Evolutionary conservation across 768 basidiomycete species (phyloP).

Genomic region (Steccherinum ochraceum): DNA sequence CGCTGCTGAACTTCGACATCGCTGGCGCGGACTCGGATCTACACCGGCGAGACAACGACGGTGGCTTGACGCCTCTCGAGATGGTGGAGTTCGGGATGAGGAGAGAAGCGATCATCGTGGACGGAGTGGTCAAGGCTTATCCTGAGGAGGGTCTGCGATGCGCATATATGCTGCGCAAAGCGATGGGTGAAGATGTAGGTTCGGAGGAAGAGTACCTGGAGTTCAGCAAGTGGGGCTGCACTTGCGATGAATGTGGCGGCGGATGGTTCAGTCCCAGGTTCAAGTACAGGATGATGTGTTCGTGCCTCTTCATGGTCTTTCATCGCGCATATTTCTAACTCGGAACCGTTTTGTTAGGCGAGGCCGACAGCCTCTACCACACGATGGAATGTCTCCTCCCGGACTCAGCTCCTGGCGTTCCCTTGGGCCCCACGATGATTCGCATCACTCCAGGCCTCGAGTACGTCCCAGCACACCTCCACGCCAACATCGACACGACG

Average conservation of each 20-base stretch:
- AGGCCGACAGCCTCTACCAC: too few relatives aligned
- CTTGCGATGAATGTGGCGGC: conserved; percentile 6
- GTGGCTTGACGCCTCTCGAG: not conserved
- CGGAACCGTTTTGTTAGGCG: too few relatives aligned
- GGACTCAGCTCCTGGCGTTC: too few relatives aligned
- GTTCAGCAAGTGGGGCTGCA: conserved; percentile 5
- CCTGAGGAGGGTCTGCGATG: not conserved
- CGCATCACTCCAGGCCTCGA: not conserved
- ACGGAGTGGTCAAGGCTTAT: not conserved
- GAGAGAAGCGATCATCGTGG: not conserved
- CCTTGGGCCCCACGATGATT: too few relatives aligned
- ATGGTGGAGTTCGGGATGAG: not conserved
- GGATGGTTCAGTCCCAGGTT: conserved; percentile 12
- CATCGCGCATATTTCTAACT: too few relatives aligned
- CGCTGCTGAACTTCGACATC: not conserved
- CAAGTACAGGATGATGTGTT: not conserved
- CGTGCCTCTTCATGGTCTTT: too few relatives aligned
- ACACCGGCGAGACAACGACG: not conserved
- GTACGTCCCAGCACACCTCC: not conserved
- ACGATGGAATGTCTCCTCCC: too few relatives aligned
- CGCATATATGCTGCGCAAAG: not conserved
- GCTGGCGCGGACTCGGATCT: not conserved
- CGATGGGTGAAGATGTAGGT: too few relatives aligned
- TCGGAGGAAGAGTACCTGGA: not conserved
- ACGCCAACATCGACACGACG: not conserved